Evolutionary conservation across 257 asterid genomes (phyloP).

Genomic region (Jaltomata sinuosa): DNA sequence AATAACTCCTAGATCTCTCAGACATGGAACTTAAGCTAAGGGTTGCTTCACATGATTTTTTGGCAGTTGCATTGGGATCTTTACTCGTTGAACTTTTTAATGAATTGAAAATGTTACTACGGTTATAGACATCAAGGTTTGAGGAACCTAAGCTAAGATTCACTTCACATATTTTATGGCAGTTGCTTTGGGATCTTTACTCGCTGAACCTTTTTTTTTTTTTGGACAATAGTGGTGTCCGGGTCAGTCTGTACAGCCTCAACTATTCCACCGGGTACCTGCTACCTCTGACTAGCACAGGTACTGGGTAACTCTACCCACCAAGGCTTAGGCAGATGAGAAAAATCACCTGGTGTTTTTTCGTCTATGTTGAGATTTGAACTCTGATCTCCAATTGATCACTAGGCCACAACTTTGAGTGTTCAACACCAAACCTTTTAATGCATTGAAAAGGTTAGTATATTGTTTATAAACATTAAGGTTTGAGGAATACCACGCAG

Average conservation of each 20-base stretch:
- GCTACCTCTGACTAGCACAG: too few species aligned
- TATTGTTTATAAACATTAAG: not conserved
- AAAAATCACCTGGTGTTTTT: too few species aligned
- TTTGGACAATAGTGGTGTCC: not conserved
- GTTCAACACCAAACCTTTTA: not conserved
- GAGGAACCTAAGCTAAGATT: not conserved
- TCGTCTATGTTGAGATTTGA: too few species aligned
- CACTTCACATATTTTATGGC: not conserved
- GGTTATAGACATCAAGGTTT: too few species aligned
- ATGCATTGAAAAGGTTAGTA: not conserved
- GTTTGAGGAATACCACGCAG: not conserved
- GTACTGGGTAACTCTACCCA: too few species aligned
- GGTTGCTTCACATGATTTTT: not conserved
- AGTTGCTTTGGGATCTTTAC: too few species aligned
- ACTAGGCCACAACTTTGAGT: not conserved
- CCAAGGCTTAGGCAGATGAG: too few species aligned
- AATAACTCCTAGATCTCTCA: not conserved
- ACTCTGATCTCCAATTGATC: too few species aligned
- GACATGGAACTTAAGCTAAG: not conserved
- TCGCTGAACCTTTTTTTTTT: too few species aligned
- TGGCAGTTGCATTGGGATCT: too few species aligned
- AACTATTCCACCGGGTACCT: not conserved
- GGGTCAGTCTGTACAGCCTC: not conserved
- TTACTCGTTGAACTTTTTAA: too few species aligned
- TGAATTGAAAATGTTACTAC: not conserved